Conservation (phyloP, 345 rosid species). For the Punica granatum region DNA sequence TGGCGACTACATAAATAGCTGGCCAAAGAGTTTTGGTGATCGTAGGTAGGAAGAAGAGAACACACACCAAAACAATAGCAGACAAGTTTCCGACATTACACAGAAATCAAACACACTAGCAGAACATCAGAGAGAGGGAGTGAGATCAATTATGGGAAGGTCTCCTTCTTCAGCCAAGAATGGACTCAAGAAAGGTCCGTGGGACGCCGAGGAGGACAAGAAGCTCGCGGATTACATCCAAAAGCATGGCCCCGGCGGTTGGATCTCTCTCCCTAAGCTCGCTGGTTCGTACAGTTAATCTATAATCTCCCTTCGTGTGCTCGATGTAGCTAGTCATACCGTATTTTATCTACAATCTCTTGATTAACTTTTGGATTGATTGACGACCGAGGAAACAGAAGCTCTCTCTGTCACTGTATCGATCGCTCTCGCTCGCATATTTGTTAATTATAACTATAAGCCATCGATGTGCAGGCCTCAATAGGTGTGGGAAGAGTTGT, state of each 20-base stretch:
- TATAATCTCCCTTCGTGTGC: background rate
- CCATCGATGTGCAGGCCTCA: conserved; percentile 2
- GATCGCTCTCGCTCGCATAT: background rate
- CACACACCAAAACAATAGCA: background rate
- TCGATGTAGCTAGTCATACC: too few species aligned
- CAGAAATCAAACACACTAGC: background rate
- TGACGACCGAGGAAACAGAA: background rate
- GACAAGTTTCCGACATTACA: background rate
- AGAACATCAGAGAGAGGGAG: background rate
- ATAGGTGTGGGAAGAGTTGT: conserved; percentile 73
- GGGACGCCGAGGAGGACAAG: conserved; percentile 84
- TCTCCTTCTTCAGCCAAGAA: conserved; percentile 71
- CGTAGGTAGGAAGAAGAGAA: background rate
- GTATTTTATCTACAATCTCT: background rate
- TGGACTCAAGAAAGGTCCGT: conserved; percentile 81
- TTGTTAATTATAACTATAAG: too few species aligned
- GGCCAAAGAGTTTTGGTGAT: conserved; percentile 2
- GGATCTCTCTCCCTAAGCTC: conserved; percentile 86
- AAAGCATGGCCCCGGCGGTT: conserved; percentile 69
- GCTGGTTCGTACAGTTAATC: conserved; percentile 35
- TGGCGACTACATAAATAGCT: background rate
- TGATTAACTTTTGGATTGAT: background rate
- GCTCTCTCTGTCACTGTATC: background rate
- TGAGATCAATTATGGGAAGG: conserved; percentile 46
- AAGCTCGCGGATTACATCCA: conserved; percentile 57